Evolutionary conservation across 148 eudicot genomes (phyloP).

Genomic region (Nepenthes mirabilis): DNA sequence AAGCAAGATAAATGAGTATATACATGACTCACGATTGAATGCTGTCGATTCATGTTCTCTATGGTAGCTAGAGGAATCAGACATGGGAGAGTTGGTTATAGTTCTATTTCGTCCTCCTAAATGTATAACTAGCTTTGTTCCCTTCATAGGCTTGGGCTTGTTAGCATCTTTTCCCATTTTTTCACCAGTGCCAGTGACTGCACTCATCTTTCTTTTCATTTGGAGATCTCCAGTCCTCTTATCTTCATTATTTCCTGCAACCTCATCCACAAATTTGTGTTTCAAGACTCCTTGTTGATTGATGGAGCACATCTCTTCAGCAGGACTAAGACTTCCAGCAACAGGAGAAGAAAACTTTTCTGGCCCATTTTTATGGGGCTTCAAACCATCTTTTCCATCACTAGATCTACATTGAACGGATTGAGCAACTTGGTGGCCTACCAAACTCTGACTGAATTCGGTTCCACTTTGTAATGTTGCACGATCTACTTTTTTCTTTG

Average conservation of each 20-base stretch:
- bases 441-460: slow-evolving; percentile 20
- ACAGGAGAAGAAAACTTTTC: slow-evolving; percentile 2
- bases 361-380: slow-evolving; percentile 16
- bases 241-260: slow-evolving; percentile 23
- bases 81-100: slow-evolving; percentile 48
- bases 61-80: slow-evolving; percentile 59
- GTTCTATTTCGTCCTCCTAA: slow-evolving; percentile 63
- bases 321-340: slow-evolving; percentile 36
- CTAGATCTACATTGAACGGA: slow-evolving; percentile 19
- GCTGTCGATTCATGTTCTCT: slow-evolving; percentile 44
- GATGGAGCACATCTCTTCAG: slow-evolving; percentile 27
- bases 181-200: slow-evolving; percentile 20
- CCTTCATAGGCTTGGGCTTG: slow-evolving; percentile 41
- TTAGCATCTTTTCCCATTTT: slow-evolving; percentile 31
- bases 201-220: slow-evolving; percentile 35
- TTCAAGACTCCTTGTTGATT: slow-evolving; percentile 40
- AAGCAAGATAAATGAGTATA: not conserved
- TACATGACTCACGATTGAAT: slow-evolving; percentile 37
- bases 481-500: slow-evolving; percentile 46
- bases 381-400: slow-evolving; percentile 24
- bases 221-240: slow-evolving; percentile 31
- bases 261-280: slow-evolving; percentile 49
- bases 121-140: slow-evolving; percentile 85
- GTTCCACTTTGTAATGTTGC: slow-evolving; percentile 16
- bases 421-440: slow-evolving; percentile 29